A percentile compares a stretch with the other conserved stretches of the same genome.
phyloP scores from a whole-genome alignment of 768 basidiomycete genomes.

The Agaricus subrufescens region DNA sequence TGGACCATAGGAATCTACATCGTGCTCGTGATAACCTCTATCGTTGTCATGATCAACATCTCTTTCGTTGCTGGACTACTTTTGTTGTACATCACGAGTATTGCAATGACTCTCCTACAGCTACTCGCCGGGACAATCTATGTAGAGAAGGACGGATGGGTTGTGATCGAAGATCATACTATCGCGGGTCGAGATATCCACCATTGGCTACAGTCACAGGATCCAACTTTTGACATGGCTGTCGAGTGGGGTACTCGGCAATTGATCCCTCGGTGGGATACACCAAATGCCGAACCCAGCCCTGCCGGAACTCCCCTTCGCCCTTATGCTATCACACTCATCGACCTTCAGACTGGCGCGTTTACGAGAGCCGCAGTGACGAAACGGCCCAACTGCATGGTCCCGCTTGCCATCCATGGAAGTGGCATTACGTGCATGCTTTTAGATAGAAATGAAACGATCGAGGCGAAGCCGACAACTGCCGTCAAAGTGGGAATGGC shows the following conservation, averaged over 20 bases:
- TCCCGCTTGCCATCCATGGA: constrained; percentile 15
- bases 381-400: constrained; percentile 8
- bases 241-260: constrained; percentile 12
- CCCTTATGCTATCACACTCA: not conserved
- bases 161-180: constrained; percentile 11
- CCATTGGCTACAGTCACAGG: constrained; percentile 9
- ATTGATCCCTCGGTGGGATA: constrained; percentile 9
- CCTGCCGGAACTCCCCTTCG: not conserved
- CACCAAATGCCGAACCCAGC: not conserved
- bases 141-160: constrained; percentile 9
- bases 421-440: constrained; percentile 19
- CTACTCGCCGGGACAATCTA: constrained; percentile 6
- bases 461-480: not conserved
- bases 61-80: not conserved
- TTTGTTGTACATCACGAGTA: not conserved
- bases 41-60: not conserved
- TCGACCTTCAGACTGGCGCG: constrained; percentile 8
- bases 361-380: constrained; percentile 5
- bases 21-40: not conserved
- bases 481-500: constrained; percentile 17
- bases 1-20: not conserved
- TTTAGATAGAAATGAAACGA: constrained; percentile 11
- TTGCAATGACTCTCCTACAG: not conserved
- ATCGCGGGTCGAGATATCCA: not conserved
- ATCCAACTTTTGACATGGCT: constrained; percentile 4